A percentile compares a stretch with the other conserved stretches of the same genome.
phyloP scores from a whole-genome alignment of 1,284 basidiomycete species.

The Rhodotorula sp. region DNA sequence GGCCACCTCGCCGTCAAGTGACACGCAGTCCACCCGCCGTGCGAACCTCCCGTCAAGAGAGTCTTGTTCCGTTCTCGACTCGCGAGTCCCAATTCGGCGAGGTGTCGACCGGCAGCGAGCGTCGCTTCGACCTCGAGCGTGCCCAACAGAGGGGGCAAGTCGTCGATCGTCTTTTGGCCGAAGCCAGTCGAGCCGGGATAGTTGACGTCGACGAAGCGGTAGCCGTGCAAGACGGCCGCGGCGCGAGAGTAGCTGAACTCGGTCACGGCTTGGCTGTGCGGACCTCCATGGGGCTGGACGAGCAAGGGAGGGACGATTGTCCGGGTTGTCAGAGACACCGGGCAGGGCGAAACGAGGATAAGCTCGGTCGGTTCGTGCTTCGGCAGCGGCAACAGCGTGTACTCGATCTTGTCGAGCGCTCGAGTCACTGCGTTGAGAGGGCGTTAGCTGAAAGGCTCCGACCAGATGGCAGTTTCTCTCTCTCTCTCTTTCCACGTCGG shows the following conservation, averaged over 20 bases:
- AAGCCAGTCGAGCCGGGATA: slow-evolving; percentile 69
- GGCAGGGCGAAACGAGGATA: slow-evolving; percentile 54
- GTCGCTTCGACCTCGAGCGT: slow-evolving; percentile 66
- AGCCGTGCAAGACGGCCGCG: slow-evolving; percentile 59
- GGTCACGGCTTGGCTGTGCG: slow-evolving; percentile 58
- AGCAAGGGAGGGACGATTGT: slow-evolving; percentile 52
- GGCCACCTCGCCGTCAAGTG: slow-evolving; percentile 66
- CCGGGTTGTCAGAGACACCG: slow-evolving; percentile 44
- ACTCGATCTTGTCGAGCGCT: slow-evolving; percentile 17
- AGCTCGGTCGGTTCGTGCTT: slow-evolving; percentile 55
- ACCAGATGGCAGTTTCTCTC: too few species aligned
- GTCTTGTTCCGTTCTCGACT: slow-evolving; percentile 56
- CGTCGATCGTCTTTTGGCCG: slow-evolving; percentile 54
- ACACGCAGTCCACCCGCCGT: slow-evolving; percentile 66
- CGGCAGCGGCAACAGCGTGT: slow-evolving; percentile 31
- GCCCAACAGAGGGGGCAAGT: slow-evolving; percentile 61
- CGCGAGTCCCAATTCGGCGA: slow-evolving; percentile 56
- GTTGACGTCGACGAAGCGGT: slow-evolving; percentile 53
- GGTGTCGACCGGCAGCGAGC: slow-evolving; percentile 57
- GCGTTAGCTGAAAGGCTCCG: not conserved
- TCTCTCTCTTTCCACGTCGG: not conserved
- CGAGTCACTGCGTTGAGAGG: slow-evolving; percentile 3
- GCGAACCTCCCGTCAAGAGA: slow-evolving; percentile 65
- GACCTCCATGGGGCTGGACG: slow-evolving; percentile 66
- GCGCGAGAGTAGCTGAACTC: slow-evolving; percentile 54